Evolutionary conservation across 1,284 basidiomycete species (phyloP).

Genomic region (Leccinum glutinopallens): DNA sequence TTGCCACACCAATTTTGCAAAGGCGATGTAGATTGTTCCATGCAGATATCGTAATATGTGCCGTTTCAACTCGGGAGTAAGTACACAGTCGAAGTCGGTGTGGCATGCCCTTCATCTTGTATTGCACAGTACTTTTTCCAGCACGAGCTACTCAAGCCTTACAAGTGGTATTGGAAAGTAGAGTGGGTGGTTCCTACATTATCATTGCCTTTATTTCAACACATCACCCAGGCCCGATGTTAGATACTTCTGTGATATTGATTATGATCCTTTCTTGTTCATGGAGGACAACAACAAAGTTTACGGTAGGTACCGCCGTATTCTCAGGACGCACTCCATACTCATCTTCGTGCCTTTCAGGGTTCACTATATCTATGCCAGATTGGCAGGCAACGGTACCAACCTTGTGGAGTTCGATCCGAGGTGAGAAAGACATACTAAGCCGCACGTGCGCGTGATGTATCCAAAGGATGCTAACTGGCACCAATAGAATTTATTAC

Average conservation of each 20-base stretch:
- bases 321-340: not conserved
- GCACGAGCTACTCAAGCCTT: constrained; percentile 69
- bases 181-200: constrained; percentile 40
- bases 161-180: constrained; percentile 87
- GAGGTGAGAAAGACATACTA: constrained; percentile 47
- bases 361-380: constrained; percentile 77
- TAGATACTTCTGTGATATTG: constrained; percentile 75
- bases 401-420: constrained; percentile 73
- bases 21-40: not conserved
- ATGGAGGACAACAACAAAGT: constrained; percentile 79
- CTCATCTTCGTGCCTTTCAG: constrained; percentile 33
- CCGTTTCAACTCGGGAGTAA: constrained; percentile 81
- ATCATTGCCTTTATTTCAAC: constrained; percentile 8
- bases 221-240: constrained; percentile 59
- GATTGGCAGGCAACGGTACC: constrained; percentile 82
- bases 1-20: constrained; percentile 1
- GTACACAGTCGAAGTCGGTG: constrained; percentile 29
- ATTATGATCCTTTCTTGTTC: constrained; percentile 79
- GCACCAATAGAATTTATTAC: constrained; percentile 63
- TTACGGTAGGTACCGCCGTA: constrained; percentile 49
- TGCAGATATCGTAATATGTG: constrained; percentile 76
- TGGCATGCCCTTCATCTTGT: constrained; percentile 11
- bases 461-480: not conserved
- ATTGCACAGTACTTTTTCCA: constrained; percentile 69
- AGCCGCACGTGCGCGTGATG: not conserved